A percentile compares a stretch with the other conserved stretches of the same genome.
phyloP scores from a whole-genome alignment of 116 monocot genomes.

The Posidonia oceanica region DNA sequence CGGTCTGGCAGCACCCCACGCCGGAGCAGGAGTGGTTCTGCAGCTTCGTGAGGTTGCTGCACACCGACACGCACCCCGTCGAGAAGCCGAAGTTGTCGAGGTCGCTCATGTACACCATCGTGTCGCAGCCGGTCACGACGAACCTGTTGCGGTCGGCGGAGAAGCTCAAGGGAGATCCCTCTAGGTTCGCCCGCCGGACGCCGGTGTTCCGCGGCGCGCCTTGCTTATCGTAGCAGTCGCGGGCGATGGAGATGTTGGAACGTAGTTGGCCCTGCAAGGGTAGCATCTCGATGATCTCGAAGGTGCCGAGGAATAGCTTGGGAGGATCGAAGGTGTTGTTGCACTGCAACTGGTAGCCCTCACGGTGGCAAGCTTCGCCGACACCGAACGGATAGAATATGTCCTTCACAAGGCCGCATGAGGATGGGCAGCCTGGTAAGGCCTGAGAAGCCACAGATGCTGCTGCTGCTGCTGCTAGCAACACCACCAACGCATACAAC shows the following conservation, averaged over 20 bases:
- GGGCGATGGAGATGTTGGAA: constrained; percentile 2
- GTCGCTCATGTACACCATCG: constrained; percentile 9
- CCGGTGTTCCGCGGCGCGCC: background rate
- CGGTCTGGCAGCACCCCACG: constrained; percentile 33
- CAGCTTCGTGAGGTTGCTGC: constrained; percentile 5
- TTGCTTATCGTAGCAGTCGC: constrained; percentile 10
- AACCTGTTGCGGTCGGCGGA: constrained; percentile 24
- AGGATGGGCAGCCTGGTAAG: constrained; percentile 5
- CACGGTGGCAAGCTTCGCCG: constrained; percentile 13
- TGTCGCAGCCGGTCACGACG: constrained; percentile 28
- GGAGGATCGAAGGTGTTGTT: constrained; percentile 6
- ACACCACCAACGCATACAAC: background rate
- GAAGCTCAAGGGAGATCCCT: background rate
- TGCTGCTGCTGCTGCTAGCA: background rate
- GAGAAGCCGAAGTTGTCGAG: background rate
- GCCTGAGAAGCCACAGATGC: background rate
- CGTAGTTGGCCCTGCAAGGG: background rate
- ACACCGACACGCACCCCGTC: constrained; percentile 29
- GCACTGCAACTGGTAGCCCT: constrained; percentile 12
- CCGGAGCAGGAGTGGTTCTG: constrained; percentile 24
- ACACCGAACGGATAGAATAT: constrained; percentile 27
- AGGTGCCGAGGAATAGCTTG: background rate
- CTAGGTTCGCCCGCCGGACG: background rate
- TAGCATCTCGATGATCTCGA: constrained; percentile 1
- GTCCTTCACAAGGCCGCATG: constrained; percentile 11